phyloP scores from a whole-genome alignment of 2,329 filamentous ascomycete species.

The Colletotrichum tofieldiae region DNA sequence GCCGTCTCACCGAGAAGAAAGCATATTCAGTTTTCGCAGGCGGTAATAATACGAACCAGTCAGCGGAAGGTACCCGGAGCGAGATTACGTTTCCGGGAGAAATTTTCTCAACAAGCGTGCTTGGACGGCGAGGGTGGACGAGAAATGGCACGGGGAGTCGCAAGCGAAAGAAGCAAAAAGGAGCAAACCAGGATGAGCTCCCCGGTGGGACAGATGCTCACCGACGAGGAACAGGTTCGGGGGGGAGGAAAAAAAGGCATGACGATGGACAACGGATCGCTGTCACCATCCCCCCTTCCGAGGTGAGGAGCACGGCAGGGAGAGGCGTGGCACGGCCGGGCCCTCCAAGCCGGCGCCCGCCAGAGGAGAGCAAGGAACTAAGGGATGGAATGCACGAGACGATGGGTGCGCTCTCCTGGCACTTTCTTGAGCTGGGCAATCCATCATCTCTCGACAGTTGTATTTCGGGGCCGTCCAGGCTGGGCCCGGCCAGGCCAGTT shows the following conservation, averaged over 20 bases:
- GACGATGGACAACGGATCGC: constrained; percentile 36
- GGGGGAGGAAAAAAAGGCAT: constrained; percentile 12
- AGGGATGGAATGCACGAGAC: constrained; percentile 38
- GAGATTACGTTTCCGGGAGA: neutral
- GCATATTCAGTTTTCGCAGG: neutral
- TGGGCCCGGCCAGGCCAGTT: constrained; percentile 20
- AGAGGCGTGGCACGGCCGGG: constrained; percentile 27
- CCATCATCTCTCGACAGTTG: constrained; percentile 4
- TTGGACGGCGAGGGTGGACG: neutral
- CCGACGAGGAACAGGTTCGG: constrained; percentile 11
- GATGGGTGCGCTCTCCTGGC: constrained; percentile 21
- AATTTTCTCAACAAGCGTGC: constrained; percentile 17
- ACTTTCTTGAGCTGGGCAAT: constrained; percentile 18
- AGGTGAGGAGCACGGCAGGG: constrained; percentile 41
- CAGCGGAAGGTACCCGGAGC: constrained; percentile 6
- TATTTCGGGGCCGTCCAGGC: constrained; percentile 24
- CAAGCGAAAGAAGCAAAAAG: constrained; percentile 7
- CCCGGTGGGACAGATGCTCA: constrained; percentile 12
- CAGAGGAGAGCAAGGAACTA: constrained; percentile 18
- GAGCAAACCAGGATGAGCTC: constrained; percentile 12
- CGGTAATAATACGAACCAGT: constrained; percentile 11
- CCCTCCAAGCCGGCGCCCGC: constrained; percentile 29
- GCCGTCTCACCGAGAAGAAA: neutral
- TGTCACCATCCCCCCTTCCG: constrained; percentile 23
- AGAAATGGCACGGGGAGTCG: neutral